Evolutionary conservation across 1,139 yeast genomes (phyloP).

Genomic region (Suhomyces bokatorum): DNA sequence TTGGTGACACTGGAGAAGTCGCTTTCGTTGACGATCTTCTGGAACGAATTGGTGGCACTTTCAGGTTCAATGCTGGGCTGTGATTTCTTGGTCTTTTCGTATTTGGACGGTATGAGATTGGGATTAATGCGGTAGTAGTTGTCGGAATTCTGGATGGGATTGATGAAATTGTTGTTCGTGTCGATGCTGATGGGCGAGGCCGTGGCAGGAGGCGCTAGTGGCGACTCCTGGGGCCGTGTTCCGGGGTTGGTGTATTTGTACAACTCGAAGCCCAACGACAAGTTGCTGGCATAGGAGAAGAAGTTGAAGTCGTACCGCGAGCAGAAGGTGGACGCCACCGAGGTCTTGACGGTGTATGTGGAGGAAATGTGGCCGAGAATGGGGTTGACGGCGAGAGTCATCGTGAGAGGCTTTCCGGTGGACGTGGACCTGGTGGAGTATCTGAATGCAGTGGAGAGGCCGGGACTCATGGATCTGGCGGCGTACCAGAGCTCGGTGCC

Average conservation of each 20-base stretch:
- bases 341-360: slow-evolving; percentile 83
- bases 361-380: slow-evolving; percentile 87
- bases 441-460: slow-evolving; percentile 78
- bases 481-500: slow-evolving; percentile 95
- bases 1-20: slow-evolving; percentile 73
- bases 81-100: not conserved
- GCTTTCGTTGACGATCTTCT: slow-evolving; percentile 50
- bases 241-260: slow-evolving; percentile 48
- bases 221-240: not conserved
- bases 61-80: slow-evolving; percentile 16
- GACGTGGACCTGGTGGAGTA: slow-evolving; percentile 85
- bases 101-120: slow-evolving; percentile 25
- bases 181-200: slow-evolving; percentile 3
- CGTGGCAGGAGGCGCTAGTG: not conserved
- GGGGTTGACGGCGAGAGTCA: slow-evolving; percentile 88
- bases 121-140: slow-evolving; percentile 30
- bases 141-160: slow-evolving; percentile 29
- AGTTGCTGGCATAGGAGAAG: slow-evolving; percentile 85
- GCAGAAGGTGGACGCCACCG: slow-evolving; percentile 73
- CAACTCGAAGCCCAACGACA: slow-evolving; percentile 83
- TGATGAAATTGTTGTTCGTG: slow-evolving; percentile 11
- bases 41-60: slow-evolving; percentile 54
- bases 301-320: slow-evolving; percentile 88
- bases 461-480: slow-evolving; percentile 78
- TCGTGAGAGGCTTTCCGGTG: slow-evolving; percentile 84